Percentiles rank a stretch among this genome's conserved stretches.
These are phyloP conservation scores for Micromonas pusilla DNA, from an alignment of 139 green algal genomes.

Conservation along the genomic window DNA sequence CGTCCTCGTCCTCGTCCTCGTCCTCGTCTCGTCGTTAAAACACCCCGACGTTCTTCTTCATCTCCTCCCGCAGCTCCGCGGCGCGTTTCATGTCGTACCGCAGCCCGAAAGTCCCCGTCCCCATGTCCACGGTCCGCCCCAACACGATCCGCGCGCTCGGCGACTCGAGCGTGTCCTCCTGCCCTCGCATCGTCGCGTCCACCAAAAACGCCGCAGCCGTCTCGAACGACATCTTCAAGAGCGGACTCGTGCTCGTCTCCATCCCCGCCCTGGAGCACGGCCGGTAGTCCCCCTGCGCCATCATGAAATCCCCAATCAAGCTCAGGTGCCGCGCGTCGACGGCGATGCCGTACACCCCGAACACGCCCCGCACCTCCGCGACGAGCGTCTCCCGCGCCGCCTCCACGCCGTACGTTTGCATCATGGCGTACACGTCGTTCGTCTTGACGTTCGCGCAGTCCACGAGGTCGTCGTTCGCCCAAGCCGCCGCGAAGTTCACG, in stretches of 20 bases:
- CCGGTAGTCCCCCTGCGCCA: conserved; percentile 59
- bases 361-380: conserved; percentile 72
- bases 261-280: conserved; percentile 90
- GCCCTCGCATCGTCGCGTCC: conserved; percentile 74
- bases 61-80: background rate
- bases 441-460: conserved; percentile 65
- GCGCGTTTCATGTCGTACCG: background rate
- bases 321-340: conserved; percentile 88
- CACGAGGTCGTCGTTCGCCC: conserved; percentile 42
- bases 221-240: conserved; percentile 90
- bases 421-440: conserved; percentile 79
- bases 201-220: conserved; percentile 88
- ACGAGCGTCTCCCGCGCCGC: conserved; percentile 82
- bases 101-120: conserved; percentile 42
- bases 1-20: background rate
- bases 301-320: conserved; percentile 96
- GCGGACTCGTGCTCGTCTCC: conserved; percentile 66
- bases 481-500: conserved; percentile 71
- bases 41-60: background rate
- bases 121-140: conserved; percentile 35
- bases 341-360: conserved; percentile 93
- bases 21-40: background rate
- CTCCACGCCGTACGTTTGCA: conserved; percentile 87
- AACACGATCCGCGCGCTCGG: conserved; percentile 42
- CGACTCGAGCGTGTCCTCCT: conserved; percentile 34